These are phyloP conservation scores for Antitrichia curtipendula DNA, from an alignment of 225 moss, liverwort and hornwort genomes.

Conservation along the genomic window DNA sequence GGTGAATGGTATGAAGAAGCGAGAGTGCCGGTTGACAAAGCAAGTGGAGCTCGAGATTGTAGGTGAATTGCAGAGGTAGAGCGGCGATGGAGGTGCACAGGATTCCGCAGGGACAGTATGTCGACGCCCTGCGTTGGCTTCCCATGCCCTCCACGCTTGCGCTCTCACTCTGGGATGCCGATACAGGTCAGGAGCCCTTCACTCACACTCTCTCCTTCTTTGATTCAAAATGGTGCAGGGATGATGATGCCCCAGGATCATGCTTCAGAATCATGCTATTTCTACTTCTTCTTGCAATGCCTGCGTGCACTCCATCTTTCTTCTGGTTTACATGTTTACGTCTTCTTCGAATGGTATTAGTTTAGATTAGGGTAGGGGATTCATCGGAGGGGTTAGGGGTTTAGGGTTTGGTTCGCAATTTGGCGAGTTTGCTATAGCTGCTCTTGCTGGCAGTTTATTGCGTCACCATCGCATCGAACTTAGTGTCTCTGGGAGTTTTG, in stretches of 20 bases:
- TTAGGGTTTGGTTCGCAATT: background rate
- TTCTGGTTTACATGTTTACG: background rate
- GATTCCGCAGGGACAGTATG: slow-evolving; percentile 48
- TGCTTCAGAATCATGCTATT: background rate
- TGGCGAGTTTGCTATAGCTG: background rate
- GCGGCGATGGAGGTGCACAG: slow-evolving; percentile 42
- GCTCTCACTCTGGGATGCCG: slow-evolving; percentile 47
- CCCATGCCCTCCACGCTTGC: slow-evolving; percentile 36
- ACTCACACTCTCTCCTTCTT: background rate
- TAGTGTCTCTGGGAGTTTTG: background rate
- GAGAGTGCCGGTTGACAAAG: background rate
- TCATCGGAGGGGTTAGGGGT: background rate
- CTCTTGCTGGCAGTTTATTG: background rate
- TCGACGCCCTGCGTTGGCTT: slow-evolving; percentile 44
- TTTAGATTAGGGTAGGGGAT: background rate
- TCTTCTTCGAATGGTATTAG: background rate
- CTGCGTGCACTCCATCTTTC: background rate
- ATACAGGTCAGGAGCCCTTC: slow-evolving; percentile 16
- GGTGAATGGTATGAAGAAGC: background rate
- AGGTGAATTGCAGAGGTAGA: background rate
- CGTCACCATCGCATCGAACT: background rate
- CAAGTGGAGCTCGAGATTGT: background rate
- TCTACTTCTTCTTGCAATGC: background rate
- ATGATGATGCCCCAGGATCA: background rate
- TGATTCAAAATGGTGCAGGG: background rate